Conservation (phyloP, 1,139 yeast genomes). For the Debaryomyces udenii region DNA sequence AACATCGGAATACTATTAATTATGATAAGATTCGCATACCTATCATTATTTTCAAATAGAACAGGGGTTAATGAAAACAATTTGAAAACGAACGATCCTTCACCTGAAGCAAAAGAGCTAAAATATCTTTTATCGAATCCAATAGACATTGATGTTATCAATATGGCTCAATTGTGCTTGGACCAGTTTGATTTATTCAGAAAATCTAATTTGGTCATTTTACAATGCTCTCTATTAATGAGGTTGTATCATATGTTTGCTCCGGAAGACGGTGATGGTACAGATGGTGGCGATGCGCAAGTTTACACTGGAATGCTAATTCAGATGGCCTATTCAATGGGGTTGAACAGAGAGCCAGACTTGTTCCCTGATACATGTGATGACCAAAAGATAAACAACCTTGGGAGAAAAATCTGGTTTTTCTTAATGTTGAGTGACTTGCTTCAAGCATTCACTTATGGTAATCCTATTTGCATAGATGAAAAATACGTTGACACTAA, state of each 20-base stretch:
- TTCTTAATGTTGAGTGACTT: constrained; percentile 41
- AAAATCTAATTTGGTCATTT: constrained; percentile 23
- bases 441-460: constrained; percentile 38
- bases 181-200: constrained; percentile 25
- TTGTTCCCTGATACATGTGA: constrained; percentile 27
- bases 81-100: constrained; percentile 19
- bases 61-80: constrained; percentile 15
- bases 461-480: constrained; percentile 39
- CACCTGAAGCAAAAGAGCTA: constrained; percentile 19
- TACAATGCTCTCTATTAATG: constrained; percentile 40
- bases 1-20: constrained; percentile 44
- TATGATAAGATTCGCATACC: constrained; percentile 43
- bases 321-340: constrained; percentile 51
- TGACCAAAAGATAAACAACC: constrained; percentile 34
- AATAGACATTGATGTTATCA: constrained; percentile 26
- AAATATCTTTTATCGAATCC: constrained; percentile 30
- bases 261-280: constrained; percentile 50
- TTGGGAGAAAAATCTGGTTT: constrained; percentile 60
- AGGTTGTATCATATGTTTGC: constrained; percentile 46
- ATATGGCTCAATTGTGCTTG: constrained; percentile 31
- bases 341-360: constrained; percentile 50
- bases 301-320: constrained; percentile 45
- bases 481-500: constrained; percentile 38
- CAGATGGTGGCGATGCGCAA: constrained; percentile 51
- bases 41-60: constrained; percentile 35